Percentiles rank a stretch among this genome's conserved stretches.
phyloP scores from a whole-genome alignment of 78 protist species.

The Planoprotostelium fungivorum region DNA sequence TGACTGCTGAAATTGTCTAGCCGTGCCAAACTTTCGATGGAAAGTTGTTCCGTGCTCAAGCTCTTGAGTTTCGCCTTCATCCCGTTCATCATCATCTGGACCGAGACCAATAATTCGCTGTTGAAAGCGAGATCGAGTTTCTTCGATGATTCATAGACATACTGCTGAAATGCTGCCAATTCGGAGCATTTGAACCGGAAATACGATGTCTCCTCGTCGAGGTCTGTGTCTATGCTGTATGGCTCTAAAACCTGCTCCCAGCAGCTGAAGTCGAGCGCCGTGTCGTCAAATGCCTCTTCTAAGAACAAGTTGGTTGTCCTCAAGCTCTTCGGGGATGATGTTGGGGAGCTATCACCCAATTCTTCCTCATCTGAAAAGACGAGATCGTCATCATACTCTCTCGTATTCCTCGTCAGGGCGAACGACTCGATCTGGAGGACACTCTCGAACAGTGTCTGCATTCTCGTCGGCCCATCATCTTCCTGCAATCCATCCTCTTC shows the following conservation, averaged over 20 bases:
- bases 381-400: background rate
- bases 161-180: background rate
- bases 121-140: background rate
- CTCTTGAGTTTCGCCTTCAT: background rate
- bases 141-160: background rate
- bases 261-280: background rate
- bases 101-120: background rate
- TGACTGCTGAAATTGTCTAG: background rate
- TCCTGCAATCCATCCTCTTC: background rate
- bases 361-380: background rate
- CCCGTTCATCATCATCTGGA: background rate
- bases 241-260: background rate
- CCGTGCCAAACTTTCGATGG: background rate
- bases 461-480: background rate
- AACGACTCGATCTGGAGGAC: background rate
- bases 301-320: background rate
- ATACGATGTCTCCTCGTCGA: background rate
- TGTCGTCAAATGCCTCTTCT: background rate
- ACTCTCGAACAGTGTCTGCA: background rate
- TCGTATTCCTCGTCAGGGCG: background rate
- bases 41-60: background rate
- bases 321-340: background rate
- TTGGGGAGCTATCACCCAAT: background rate
- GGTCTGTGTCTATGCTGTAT: background rate
- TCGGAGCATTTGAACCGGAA: background rate